Evolutionary conservation across 148 eudicot species (phyloP).

Genomic region (Talinum fruticosum): DNA sequence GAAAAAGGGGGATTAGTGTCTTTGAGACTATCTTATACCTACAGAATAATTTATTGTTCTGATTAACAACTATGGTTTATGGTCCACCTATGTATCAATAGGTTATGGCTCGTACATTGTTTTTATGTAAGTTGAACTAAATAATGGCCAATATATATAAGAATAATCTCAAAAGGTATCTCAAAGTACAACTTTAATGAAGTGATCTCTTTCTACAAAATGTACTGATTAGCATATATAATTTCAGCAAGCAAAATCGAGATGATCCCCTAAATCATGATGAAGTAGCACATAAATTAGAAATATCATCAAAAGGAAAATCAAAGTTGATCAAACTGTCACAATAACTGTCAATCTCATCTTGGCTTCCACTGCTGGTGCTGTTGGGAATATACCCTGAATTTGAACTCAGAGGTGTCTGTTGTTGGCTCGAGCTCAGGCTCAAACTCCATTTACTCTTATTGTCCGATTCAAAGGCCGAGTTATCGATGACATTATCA

Average conservation of each 20-base stretch:
- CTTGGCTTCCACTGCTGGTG: constrained; percentile 36
- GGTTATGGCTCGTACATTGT: too few species aligned
- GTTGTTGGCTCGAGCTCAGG: constrained; percentile 53
- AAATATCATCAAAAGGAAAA: constrained; percentile 18
- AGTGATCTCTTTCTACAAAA: constrained; percentile 14
- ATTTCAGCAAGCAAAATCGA: constrained; percentile 17
- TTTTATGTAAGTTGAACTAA: too few species aligned
- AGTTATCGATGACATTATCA: constrained; percentile 23
- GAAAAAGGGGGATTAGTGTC: too few species aligned
- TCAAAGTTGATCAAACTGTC: constrained; percentile 35
- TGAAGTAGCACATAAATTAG: constrained; percentile 14
- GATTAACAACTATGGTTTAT: too few species aligned
- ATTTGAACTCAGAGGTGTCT: constrained; percentile 39
- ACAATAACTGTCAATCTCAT: constrained; percentile 69
- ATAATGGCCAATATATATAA: too few species aligned
- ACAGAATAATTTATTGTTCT: too few species aligned
- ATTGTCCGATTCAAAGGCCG: constrained; percentile 30
- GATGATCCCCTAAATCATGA: constrained; percentile 4
- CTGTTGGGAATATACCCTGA: constrained; percentile 40
- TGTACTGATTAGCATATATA: constrained; percentile 11
- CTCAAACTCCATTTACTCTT: constrained; percentile 13
- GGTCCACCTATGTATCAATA: too few species aligned
- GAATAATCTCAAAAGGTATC: too few species aligned
- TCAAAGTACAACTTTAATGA: neutral
- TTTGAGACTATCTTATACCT: too few species aligned